A percentile compares a stretch with the other conserved stretches of the same genome.
Evolutionary conservation across 2,329 filamentous ascomycete species (phyloP).

Genomic region (Coleophoma eucalyptorum): DNA sequence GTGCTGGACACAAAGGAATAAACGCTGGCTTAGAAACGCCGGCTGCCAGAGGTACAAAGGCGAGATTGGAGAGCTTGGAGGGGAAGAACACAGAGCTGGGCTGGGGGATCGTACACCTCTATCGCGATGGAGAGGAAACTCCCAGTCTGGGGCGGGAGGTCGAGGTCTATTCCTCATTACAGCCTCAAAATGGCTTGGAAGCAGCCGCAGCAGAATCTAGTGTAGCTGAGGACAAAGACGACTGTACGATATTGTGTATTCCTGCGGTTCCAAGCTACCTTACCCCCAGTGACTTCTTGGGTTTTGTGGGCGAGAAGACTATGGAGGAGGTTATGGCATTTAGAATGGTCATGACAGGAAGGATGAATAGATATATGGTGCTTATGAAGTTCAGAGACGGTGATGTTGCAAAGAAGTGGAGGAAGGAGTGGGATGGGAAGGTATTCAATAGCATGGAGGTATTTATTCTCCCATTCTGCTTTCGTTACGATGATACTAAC

Average conservation of each 20-base stretch:
- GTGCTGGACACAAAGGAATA: conserved; percentile 17
- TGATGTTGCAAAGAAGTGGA: conserved; percentile 73
- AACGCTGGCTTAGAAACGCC: conserved; percentile 26
- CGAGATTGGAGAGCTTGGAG: conserved; percentile 68
- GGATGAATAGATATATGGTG: conserved; percentile 89
- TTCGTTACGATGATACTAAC: conserved; percentile 1
- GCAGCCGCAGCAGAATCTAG: conserved; percentile 22
- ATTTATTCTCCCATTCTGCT: conserved; percentile 25
- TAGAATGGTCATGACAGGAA: conserved; percentile 85
- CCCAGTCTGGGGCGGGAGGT: conserved; percentile 46
- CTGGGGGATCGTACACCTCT: conserved; percentile 93
- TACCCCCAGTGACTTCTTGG: conserved; percentile 84
- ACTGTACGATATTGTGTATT: conserved; percentile 87
- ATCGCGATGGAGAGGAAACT: conserved; percentile 78
- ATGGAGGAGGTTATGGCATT: conserved; percentile 87
- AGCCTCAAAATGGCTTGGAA: neutral
- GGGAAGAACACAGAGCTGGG: conserved; percentile 72
- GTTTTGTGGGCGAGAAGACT: conserved; percentile 86
- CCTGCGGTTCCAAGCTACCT: conserved; percentile 93
- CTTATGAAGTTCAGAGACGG: conserved; percentile 87
- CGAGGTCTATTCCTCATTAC: conserved; percentile 16
- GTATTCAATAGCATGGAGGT: conserved; percentile 91
- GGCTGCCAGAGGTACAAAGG: conserved; percentile 62
- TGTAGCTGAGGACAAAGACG: conserved; percentile 27
- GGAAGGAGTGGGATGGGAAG: conserved; percentile 85